A percentile compares a stretch with the other conserved stretches of the same genome.
Conservation (phyloP, 805 yeast species). For the Candida morakotiae region DNA sequence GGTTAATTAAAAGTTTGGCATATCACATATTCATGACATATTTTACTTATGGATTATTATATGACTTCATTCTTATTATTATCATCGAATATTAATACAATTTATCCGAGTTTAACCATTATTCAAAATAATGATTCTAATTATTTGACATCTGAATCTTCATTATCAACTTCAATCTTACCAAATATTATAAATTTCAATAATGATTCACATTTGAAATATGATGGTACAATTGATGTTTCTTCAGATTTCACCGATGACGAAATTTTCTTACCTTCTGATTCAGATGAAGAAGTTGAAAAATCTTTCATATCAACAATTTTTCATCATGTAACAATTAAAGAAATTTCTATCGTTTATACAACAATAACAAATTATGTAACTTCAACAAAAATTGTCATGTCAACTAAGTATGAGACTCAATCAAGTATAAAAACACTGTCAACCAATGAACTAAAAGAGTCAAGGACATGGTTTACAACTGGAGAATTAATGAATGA, state of each 20-base stretch:
- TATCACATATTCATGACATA: no score
- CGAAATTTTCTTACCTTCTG: neutral
- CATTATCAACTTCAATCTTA: neutral
- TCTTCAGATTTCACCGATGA: neutral
- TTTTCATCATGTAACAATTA: neutral
- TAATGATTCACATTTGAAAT: neutral
- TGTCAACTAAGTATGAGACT: neutral
- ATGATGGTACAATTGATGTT: neutral
- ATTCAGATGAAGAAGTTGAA: neutral
- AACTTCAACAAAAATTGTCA: neutral
- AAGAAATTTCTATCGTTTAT: neutral
- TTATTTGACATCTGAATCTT: no score
- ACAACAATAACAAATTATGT: neutral
- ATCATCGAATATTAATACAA: neutral
- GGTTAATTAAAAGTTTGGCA: neutral
- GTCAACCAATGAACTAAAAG: no score
- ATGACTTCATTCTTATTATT: slow-evolving; percentile 6
- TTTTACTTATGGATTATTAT: slow-evolving; percentile 2
- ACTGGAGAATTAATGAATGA: neutral
- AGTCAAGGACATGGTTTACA: neutral
- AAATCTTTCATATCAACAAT: neutral
- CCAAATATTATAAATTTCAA: no score
- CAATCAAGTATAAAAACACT: no score
- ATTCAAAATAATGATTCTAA: no score
- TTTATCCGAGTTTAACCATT: neutral